These are phyloP conservation scores for Candida mattraensis DNA, from an alignment of 805 yeast genomes.

Conservation along the genomic window DNA sequence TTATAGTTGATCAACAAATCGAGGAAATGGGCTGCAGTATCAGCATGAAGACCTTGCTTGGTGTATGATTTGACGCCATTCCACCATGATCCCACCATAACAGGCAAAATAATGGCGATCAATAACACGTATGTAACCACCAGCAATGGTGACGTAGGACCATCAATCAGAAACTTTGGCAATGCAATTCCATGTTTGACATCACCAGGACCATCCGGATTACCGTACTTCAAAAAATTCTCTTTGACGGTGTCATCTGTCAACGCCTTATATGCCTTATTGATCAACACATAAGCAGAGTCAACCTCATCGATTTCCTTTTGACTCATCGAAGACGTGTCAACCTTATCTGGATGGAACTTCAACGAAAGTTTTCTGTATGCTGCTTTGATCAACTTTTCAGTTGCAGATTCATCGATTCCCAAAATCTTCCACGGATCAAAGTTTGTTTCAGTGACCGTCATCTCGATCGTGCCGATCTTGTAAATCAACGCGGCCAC, in stretches of 20 bases:
- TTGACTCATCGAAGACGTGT: conserved; percentile 55
- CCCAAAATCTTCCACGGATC: conserved; percentile 92
- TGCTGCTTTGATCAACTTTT: conserved; percentile 73
- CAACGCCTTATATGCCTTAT: conserved; percentile 90
- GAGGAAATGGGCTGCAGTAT: conserved; percentile 78
- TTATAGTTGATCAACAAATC: conserved; percentile 70
- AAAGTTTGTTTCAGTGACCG: conserved; percentile 50
- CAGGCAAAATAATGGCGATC: conserved; percentile 79
- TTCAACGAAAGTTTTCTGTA: conserved; percentile 86
- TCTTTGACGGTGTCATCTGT: conserved; percentile 86
- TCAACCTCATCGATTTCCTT: conserved; percentile 62
- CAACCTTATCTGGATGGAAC: conserved; percentile 91
- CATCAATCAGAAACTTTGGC: conserved; percentile 88
- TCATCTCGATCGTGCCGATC: conserved; percentile 45
- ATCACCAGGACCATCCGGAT: conserved; percentile 97
- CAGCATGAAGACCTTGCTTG: conserved; percentile 75
- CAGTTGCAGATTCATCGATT: conserved; percentile 63
- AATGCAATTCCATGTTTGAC: conserved; percentile 90
- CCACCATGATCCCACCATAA: conserved; percentile 90
- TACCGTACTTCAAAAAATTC: conserved; percentile 85
- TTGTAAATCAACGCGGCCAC: conserved; percentile 42
- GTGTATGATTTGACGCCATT: conserved; percentile 73
- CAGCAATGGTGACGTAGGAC: conserved; percentile 66
- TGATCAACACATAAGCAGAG: conserved; percentile 73
- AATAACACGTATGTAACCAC: conserved; percentile 62